These are phyloP conservation scores for Debaryomycetaceae sp. DNA, from an alignment of 1,139 yeast genomes.

Conservation along the genomic window DNA sequence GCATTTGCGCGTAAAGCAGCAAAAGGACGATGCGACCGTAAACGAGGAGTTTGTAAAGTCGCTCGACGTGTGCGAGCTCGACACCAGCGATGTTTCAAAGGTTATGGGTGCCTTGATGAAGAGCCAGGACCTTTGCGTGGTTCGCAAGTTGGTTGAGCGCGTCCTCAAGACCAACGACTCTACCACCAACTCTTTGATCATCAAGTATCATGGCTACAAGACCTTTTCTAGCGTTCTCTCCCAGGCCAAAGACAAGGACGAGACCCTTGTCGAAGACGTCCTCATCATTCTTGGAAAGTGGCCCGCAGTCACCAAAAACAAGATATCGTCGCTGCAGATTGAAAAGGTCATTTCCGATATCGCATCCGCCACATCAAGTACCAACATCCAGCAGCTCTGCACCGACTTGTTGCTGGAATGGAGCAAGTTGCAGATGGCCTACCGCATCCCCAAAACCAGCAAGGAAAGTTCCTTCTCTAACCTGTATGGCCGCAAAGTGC, in stretches of 20 bases:
- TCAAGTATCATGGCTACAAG: slow-evolving; percentile 80
- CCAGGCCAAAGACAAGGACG: slow-evolving; percentile 21
- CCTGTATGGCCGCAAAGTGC: slow-evolving; percentile 22
- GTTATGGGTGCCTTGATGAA: slow-evolving; percentile 79
- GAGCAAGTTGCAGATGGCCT: slow-evolving; percentile 70
- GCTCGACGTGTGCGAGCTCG: slow-evolving; percentile 43
- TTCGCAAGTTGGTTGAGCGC: slow-evolving; percentile 57
- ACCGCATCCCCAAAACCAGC: slow-evolving; percentile 57
- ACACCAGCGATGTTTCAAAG: slow-evolving; percentile 55
- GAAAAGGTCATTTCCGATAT: slow-evolving; percentile 52
- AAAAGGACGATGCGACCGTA: slow-evolving; percentile 47
- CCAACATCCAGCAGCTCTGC: slow-evolving; percentile 27
- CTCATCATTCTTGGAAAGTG: slow-evolving; percentile 53
- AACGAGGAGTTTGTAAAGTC: slow-evolving; percentile 57
- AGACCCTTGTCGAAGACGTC: slow-evolving; percentile 31
- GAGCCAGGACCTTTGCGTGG: slow-evolving; percentile 58
- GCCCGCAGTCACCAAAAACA: slow-evolving; percentile 77
- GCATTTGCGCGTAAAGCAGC: slow-evolving; percentile 32
- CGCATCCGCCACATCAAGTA: slow-evolving; percentile 16
- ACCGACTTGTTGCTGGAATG: slow-evolving; percentile 49
- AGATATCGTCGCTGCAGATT: slow-evolving; percentile 69
- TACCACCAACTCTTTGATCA: slow-evolving; percentile 46
- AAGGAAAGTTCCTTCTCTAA: slow-evolving; percentile 7
- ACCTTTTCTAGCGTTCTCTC: slow-evolving; percentile 54
- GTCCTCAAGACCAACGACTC: slow-evolving; percentile 46